These are phyloP conservation scores for Fusarium poae DNA, from an alignment of 2,329 filamentous ascomycete genomes.

Conservation along the genomic window DNA sequence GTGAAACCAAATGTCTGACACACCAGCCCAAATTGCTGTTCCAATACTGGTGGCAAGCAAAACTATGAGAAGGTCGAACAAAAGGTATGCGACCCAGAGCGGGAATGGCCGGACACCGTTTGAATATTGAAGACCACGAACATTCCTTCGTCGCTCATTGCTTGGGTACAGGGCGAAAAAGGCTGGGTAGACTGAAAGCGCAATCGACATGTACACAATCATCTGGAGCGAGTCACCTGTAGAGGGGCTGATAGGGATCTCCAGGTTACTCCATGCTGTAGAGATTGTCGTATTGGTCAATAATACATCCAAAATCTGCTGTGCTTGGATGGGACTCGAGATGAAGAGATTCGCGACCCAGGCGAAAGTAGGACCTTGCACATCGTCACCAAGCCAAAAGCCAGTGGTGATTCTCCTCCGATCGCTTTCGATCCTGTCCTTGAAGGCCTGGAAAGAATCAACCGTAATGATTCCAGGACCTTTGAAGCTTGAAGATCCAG, in stretches of 20 bases:
- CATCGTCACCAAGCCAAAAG: constrained; percentile 77
- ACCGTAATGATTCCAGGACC: constrained; percentile 56
- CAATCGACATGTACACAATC: constrained; percentile 84
- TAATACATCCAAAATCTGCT: constrained; percentile 75
- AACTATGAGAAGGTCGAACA: constrained; percentile 84
- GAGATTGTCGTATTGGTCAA: constrained; percentile 76
- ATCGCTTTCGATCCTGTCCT: constrained; percentile 70
- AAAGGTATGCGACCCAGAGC: constrained; percentile 85
- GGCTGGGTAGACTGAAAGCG: constrained; percentile 81
- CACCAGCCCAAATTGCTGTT: constrained; percentile 75
- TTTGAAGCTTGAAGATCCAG: background rate
- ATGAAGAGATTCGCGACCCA: constrained; percentile 75
- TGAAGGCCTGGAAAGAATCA: constrained; percentile 76
- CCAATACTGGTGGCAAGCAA: constrained; percentile 73
- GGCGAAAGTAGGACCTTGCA: constrained; percentile 73
- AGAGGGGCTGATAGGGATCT: constrained; percentile 76
- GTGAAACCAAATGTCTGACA: constrained; percentile 78
- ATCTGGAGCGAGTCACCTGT: constrained; percentile 82
- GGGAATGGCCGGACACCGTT: constrained; percentile 88
- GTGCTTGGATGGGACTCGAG: constrained; percentile 70
- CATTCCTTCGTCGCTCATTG: constrained; percentile 81
- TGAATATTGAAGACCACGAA: constrained; percentile 88
- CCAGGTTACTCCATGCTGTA: constrained; percentile 80
- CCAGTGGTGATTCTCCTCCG: constrained; percentile 80
- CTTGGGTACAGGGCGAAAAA: constrained; percentile 93